Evolutionary conservation across 2,329 filamentous ascomycete genomes (phyloP), one percentile per base, ranked within the genome.

Genomic region (Venturiaceae sp.): DNA sequence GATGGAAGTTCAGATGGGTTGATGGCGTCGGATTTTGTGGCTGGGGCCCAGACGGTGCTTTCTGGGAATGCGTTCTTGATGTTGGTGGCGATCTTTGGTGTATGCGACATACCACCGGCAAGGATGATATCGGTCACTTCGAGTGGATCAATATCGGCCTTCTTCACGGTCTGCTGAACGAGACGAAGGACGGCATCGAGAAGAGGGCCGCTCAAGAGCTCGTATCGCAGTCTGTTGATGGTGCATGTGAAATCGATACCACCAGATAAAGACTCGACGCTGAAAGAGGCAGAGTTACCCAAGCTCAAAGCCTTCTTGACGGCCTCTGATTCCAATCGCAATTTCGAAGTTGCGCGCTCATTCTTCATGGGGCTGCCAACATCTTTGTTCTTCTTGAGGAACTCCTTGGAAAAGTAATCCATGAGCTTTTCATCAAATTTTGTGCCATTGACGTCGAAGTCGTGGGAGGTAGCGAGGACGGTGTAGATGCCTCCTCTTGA

Each of bases 361-460:
- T 94, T 90, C 69, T 86, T 82, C 65, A 92, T 83, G 23, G 94
- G 94, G 73, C 97, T 94, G 60, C 65, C 67, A 1, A 63, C 69
- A 2, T 83, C 83, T 77, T 86, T 87, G 82, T 97, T 84, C 82
- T 95, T 96, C 83, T 99, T 97, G 69, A 94, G 83, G 77, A 99
- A 99, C 75, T 99, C 94, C 81, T 99, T 99, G 66, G 92, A 88
- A 66, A 97, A 96, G 80, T 96, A 87, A 72, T 99, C 92, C 71
- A 96, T 88, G 60, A 99, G 81, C 54, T 92, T 87, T 72, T 94
- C 83, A 77, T 99, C 94, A 59, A 99, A 81, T 64, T 91, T 85
- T 36, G 84, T 81, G 68, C 94, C 94, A 59, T 89, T 86, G 65
- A 92, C 88, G 69, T 97, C 92, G 75, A 95, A 96, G 79, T 99